phyloP scores from a whole-genome alignment of 139 green algal species.

The Chlorella sp. region DNA sequence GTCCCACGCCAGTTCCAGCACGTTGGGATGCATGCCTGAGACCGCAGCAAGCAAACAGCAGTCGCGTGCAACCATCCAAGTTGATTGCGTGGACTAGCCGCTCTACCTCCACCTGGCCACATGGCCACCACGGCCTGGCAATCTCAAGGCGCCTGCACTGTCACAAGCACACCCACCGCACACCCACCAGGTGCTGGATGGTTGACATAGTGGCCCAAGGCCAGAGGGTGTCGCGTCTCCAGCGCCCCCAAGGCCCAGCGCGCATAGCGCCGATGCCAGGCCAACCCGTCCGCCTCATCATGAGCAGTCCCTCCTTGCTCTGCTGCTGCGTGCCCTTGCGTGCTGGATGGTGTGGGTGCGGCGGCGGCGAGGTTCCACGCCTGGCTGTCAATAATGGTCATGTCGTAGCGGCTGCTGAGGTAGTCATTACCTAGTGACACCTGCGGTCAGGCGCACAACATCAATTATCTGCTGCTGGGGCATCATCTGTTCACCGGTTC shows the following conservation, averaged over 20 bases:
- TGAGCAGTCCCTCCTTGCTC: too few species aligned
- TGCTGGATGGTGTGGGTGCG: too few species aligned
- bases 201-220: slow-evolving; percentile 29
- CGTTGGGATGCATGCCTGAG: slow-evolving; percentile 6
- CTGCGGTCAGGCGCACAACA: slow-evolving; percentile 2
- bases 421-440: slow-evolving; percentile 23
- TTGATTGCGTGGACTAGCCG: too few species aligned
- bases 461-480: neutral
- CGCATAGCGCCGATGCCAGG: neutral
- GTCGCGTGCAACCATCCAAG: neutral
- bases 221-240: slow-evolving; percentile 28
- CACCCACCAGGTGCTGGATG: slow-evolving; percentile 13
- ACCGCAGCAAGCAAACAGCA: neutral
- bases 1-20: neutral
- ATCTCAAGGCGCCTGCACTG: too few species aligned
- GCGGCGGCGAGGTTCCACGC: neutral
- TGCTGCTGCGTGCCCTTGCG: too few species aligned
- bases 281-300: neutral
- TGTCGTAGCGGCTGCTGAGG: slow-evolving; percentile 20
- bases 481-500: too few species aligned
- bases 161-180: too few species aligned
- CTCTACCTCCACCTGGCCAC: too few species aligned
- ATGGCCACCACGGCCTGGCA: too few species aligned
- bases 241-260: slow-evolving; percentile 3
- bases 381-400: neutral